These are phyloP conservation scores for Metroxylon sagu DNA, from an alignment of 176 grass and related monocot genomes.

Conservation along the genomic window DNA sequence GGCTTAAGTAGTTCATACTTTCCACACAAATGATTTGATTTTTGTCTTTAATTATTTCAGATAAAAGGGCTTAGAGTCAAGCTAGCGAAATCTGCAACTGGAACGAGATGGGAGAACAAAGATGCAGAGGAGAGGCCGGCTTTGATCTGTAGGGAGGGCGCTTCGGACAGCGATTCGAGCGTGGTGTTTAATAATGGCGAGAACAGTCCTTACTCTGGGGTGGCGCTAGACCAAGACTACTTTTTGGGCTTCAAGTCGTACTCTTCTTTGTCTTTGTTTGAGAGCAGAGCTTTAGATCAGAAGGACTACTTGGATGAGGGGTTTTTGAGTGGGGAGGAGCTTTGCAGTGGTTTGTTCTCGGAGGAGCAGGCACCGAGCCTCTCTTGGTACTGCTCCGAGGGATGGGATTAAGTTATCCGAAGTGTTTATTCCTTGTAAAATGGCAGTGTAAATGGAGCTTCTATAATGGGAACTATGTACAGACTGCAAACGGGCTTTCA, in stretches of 20 bases:
- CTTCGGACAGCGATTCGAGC: conserved; percentile 49
- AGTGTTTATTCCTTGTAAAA: too few relatives aligned
- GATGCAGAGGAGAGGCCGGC: background rate
- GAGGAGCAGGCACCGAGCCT: background rate
- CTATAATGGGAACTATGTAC: background rate
- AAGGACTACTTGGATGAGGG: background rate
- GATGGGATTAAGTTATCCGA: background rate
- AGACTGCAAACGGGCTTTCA: background rate
- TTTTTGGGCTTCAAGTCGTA: conserved; percentile 34
- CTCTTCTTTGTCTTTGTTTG: conserved; percentile 3
- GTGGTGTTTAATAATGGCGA: conserved; percentile 42
- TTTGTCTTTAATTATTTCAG: conserved; percentile 9
- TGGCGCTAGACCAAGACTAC: conserved; percentile 6
- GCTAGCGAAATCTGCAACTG: conserved; percentile 19
- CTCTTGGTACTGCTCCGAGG: background rate
- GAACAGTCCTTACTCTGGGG: conserved; percentile 27
- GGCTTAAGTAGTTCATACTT: background rate
- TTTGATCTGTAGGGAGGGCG: conserved; percentile 11
- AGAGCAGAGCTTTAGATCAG: background rate
- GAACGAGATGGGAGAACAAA: conserved; percentile 15
- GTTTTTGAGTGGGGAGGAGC: background rate
- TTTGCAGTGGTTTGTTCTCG: conserved; percentile 8
- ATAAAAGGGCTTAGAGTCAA: conserved; percentile 21
- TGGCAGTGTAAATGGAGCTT: background rate
- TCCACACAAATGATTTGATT: too few relatives aligned